Percentiles rank a stretch among this genome's conserved stretches.
phyloP scores from a whole-genome alignment of 1,284 basidiomycete species.

The Microbotryomycetes sp. region DNA sequence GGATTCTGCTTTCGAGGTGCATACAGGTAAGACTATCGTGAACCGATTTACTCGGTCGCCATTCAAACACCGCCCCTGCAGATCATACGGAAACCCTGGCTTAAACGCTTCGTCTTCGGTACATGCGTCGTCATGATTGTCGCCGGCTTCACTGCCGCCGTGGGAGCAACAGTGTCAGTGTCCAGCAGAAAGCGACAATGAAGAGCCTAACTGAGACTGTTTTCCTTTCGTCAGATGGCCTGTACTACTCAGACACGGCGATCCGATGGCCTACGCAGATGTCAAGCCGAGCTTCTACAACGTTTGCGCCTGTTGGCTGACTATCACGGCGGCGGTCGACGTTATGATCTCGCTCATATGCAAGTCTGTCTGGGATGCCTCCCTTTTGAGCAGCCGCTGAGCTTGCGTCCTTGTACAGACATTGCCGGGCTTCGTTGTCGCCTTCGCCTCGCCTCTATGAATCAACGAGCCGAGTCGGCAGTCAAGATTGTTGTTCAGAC shows the following conservation, averaged over 20 bases:
- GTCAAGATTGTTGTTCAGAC: neutral
- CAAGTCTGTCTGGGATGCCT: neutral
- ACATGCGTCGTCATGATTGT: neutral
- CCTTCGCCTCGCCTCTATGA: no score
- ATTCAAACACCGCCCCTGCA: neutral
- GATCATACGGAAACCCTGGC: neutral
- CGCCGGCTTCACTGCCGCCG: neutral
- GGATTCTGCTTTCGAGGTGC: neutral
- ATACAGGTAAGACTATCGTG: neutral
- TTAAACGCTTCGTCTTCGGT: neutral
- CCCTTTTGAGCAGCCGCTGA: neutral
- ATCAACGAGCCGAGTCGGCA: no score
- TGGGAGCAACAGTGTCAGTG: neutral
- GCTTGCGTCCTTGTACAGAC: neutral
- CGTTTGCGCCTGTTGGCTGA: neutral
- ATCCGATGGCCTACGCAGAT: neutral
- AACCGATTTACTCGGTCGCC: neutral
- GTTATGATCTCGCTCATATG: neutral
- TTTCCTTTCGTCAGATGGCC: neutral
- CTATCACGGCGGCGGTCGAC: neutral
- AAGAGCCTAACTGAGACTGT: neutral
- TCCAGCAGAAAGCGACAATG: neutral
- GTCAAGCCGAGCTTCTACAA: neutral
- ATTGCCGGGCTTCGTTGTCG: neutral
- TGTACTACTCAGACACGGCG: neutral